A percentile compares a stretch with the other conserved stretches of the same genome.
phyloP scores from a whole-genome alignment of 345 rosid genomes.

The Raphanus sativus region DNA sequence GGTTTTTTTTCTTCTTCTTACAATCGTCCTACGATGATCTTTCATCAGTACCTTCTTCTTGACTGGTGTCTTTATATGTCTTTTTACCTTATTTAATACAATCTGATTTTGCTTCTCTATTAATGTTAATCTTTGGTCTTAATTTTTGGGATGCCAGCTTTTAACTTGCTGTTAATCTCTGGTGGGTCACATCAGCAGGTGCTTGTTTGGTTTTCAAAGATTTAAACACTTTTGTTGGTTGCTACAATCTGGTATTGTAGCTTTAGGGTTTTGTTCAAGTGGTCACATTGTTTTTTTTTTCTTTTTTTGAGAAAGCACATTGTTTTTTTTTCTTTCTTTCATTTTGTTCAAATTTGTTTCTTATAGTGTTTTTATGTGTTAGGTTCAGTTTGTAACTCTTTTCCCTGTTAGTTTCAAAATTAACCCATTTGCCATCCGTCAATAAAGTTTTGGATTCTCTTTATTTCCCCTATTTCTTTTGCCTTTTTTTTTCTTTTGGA shows the following conservation, averaged over 20 bases:
- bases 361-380: slow-evolving; percentile 22
- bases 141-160: slow-evolving; percentile 42
- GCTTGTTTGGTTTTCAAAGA: slow-evolving; percentile 31
- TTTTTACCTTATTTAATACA: slow-evolving; percentile 9
- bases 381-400: background rate
- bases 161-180: slow-evolving; percentile 69
- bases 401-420: slow-evolving; percentile 19
- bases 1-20: background rate
- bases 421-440: slow-evolving; percentile 34
- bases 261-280: slow-evolving; percentile 50
- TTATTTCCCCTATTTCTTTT: background rate
- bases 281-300: slow-evolving; percentile 48
- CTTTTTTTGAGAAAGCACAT: slow-evolving; percentile 34
- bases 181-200: slow-evolving; percentile 99
- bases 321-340: slow-evolving; percentile 8
- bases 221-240: background rate
- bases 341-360: slow-evolving; percentile 13
- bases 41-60: background rate
- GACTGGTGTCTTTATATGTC: background rate
- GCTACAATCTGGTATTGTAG: slow-evolving; percentile 49
- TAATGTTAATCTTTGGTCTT: slow-evolving; percentile 21
- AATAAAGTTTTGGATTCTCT: slow-evolving; percentile 13
- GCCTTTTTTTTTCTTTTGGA: background rate
- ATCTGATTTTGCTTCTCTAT: slow-evolving; percentile 2
- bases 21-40: slow-evolving; percentile 3